These are phyloP conservation scores for Fraxinus xanthoxyloides DNA, from an alignment of 305 asterid genomes.

Conservation along the genomic window DNA sequence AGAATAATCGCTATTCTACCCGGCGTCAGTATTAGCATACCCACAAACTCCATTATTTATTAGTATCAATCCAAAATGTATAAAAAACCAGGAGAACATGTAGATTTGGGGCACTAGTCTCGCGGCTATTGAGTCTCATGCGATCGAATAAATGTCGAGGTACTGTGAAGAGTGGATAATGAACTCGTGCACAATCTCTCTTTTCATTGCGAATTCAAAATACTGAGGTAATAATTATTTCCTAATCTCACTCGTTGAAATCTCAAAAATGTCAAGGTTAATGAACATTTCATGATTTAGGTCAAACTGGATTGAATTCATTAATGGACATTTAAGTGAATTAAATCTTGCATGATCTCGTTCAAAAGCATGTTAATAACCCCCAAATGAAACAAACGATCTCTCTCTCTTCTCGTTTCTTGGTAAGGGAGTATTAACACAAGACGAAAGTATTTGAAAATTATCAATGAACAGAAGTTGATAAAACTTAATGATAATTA, in stretches of 20 bases:
- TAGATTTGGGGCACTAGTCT: no score
- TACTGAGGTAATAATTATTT: background rate
- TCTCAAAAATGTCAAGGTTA: background rate
- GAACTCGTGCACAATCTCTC: background rate
- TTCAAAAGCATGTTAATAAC: no score
- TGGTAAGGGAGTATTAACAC: background rate
- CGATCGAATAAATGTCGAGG: no score
- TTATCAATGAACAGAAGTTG: background rate
- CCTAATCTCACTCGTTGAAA: background rate
- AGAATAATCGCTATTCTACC: no score
- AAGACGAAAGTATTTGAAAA: background rate
- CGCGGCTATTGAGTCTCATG: no score
- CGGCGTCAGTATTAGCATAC: no score
- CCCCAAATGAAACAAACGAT: no score
- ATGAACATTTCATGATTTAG: background rate
- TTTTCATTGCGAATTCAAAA: background rate
- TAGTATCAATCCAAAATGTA: no score
- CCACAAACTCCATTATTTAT: no score
- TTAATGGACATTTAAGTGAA: background rate
- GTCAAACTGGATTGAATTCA: background rate
- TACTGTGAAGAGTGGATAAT: background rate
- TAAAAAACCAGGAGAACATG: no score
- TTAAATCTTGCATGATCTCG: background rate
- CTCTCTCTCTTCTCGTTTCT: background rate
- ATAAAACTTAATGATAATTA: background rate